Percentiles rank a stretch among this genome's conserved stretches.
phyloP scores from a whole-genome alignment of 169 alveolate species.

The Ichthyophthirius multifiliis region DNA sequence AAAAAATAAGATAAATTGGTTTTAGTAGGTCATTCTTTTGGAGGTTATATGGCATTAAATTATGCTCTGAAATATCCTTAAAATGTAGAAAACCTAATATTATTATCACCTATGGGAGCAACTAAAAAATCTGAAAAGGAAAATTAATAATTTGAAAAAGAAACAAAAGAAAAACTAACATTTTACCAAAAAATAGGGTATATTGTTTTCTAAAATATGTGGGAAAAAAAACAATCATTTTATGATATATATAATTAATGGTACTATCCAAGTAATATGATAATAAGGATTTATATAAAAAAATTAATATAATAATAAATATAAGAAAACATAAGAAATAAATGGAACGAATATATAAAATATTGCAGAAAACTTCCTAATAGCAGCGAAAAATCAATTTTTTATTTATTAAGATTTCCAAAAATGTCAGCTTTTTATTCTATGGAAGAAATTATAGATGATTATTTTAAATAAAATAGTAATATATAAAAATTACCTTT shows the following conservation, averaged over 20 bases:
- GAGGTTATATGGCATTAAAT: not conserved
- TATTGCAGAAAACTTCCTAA: not conserved
- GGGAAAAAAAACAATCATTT: not conserved
- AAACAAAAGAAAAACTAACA: not conserved
- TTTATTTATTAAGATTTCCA: constrained; percentile 1
- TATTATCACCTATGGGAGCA: not conserved
- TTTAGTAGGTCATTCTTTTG: not conserved
- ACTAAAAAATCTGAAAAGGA: not conserved
- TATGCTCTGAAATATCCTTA: not conserved
- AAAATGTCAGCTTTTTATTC: not conserved
- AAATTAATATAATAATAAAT: not conserved
- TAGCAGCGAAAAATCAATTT: not conserved
- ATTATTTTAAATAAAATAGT: not conserved
- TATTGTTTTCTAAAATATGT: not conserved
- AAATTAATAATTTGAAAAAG: not conserved
- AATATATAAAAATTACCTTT: not conserved
- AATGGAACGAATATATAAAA: not conserved
- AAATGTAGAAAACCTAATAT: not conserved
- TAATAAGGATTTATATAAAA: not conserved
- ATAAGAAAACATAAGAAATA: not conserved
- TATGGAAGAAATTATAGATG: not conserved
- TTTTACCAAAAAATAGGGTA: not conserved
- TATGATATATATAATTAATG: not conserved
- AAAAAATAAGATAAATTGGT: not conserved
- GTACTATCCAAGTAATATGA: not conserved